A percentile compares a stretch with the other conserved stretches of the same genome.
These are phyloP conservation scores for Ophiostoma sp. DNA, from an alignment of 2,329 filamentous ascomycete species.

Conservation along the genomic window DNA sequence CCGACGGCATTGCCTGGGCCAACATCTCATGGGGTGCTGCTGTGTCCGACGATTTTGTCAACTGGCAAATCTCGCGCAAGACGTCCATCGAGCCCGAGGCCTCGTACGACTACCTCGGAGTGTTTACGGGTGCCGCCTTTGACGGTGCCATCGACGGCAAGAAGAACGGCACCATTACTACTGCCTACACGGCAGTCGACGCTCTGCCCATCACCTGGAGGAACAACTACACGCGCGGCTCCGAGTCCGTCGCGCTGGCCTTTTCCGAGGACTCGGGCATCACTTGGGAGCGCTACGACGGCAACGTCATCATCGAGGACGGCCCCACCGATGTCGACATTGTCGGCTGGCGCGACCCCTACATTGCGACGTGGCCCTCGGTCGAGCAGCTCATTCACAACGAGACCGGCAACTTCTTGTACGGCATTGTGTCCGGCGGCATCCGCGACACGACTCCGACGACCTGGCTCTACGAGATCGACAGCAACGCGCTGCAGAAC, in stretches of 20 bases:
- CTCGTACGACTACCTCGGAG: slow-evolving; percentile 46
- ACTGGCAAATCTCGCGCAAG: slow-evolving; percentile 38
- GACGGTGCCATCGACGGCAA: slow-evolving; percentile 42
- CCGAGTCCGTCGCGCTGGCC: slow-evolving; percentile 40
- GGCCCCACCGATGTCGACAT: slow-evolving; percentile 31
- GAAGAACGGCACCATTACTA: slow-evolving; percentile 28
- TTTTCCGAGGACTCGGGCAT: slow-evolving; percentile 36
- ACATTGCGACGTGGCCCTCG: slow-evolving; percentile 31
- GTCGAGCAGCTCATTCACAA: slow-evolving; percentile 27
- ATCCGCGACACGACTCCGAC: slow-evolving; percentile 35
- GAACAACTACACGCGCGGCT: slow-evolving; percentile 38
- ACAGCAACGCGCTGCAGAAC: slow-evolving; percentile 35
- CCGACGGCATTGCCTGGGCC: slow-evolving; percentile 36
- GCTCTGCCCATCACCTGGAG: slow-evolving; percentile 36
- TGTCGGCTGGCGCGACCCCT: slow-evolving; percentile 36
- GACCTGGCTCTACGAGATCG: slow-evolving; percentile 43
- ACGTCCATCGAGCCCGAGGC: slow-evolving; percentile 36
- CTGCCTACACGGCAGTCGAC: slow-evolving; percentile 34
- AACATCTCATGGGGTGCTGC: slow-evolving; percentile 41
- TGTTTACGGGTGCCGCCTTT: slow-evolving; percentile 48
- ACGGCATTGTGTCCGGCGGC: slow-evolving; percentile 46
- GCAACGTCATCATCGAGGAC: slow-evolving; percentile 33
- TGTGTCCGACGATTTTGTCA: slow-evolving; percentile 36
- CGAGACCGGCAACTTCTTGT: slow-evolving; percentile 32
- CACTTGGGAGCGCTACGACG: slow-evolving; percentile 33